Conservation (phyloP, 2,329 filamentous ascomycete genomes). For the Xylaria sp. region DNA sequence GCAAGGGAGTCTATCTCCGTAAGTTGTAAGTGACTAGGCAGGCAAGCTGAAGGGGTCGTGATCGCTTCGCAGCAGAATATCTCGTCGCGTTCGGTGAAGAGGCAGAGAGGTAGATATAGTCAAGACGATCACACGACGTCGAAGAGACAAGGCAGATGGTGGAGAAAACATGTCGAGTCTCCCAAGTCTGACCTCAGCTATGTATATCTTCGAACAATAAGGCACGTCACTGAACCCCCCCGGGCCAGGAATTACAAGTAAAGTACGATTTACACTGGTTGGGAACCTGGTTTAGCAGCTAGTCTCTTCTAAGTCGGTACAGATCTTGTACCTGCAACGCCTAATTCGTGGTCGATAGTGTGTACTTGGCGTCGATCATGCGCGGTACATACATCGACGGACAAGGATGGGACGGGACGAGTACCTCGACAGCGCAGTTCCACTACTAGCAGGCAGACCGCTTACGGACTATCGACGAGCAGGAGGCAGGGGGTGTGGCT, state of each 20-base stretch:
- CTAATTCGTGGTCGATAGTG: constrained; percentile 24
- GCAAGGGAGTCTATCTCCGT: neutral
- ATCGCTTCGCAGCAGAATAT: constrained; percentile 7
- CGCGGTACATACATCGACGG: constrained; percentile 23
- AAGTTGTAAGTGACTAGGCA: neutral
- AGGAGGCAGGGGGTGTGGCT: constrained; percentile 22
- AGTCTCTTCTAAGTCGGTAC: constrained; percentile 14
- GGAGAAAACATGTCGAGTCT: constrained; percentile 21
- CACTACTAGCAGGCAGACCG: constrained; percentile 24
- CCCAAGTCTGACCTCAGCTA: constrained; percentile 18
- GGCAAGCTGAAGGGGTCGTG: constrained; percentile 1
- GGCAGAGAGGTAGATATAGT: neutral
- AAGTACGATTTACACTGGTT: constrained; percentile 17
- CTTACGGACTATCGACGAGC: constrained; percentile 26
- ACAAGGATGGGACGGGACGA: constrained; percentile 27
- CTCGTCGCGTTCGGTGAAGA: constrained; percentile 9
- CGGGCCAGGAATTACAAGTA: constrained; percentile 15
- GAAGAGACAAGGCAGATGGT: constrained; percentile 1
- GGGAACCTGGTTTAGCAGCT: constrained; percentile 6
- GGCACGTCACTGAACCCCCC: constrained; percentile 16
- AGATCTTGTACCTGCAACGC: constrained; percentile 21
- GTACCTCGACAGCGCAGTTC: constrained; percentile 23
- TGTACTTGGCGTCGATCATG: constrained; percentile 28
- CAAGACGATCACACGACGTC: too few species aligned
- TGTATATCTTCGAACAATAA: constrained; percentile 18